These are phyloP conservation scores for Thielaviopsis cerberus DNA, from an alignment of 2,329 filamentous ascomycete genomes.

Conservation along the genomic window DNA sequence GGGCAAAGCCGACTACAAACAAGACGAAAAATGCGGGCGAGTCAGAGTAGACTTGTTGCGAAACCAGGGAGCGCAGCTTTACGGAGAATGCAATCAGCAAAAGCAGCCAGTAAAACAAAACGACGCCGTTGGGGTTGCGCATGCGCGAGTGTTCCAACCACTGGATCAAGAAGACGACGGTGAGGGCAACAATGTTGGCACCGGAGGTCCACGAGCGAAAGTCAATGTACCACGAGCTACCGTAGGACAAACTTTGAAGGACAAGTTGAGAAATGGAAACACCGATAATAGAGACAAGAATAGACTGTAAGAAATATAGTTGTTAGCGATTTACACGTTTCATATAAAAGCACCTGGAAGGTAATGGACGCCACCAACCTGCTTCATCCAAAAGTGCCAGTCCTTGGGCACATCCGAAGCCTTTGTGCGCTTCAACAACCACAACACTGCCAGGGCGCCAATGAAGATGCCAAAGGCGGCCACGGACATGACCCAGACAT, in stretches of 20 bases:
- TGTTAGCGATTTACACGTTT: background rate
- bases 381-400: conserved; percentile 83
- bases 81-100: conserved; percentile 60
- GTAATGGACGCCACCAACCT: conserved; percentile 28
- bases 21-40: conserved; percentile 58
- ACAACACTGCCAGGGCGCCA: conserved; percentile 62
- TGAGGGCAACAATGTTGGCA: conserved; percentile 51
- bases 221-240: conserved; percentile 55
- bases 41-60: conserved; percentile 50
- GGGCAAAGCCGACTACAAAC: conserved; percentile 52
- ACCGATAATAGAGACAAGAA: conserved; percentile 49
- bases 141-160: conserved; percentile 73
- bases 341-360: conserved; percentile 3
- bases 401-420: conserved; percentile 54
- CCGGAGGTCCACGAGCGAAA: conserved; percentile 73
- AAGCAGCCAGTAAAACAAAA: conserved; percentile 82
- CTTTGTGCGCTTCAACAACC: conserved; percentile 52
- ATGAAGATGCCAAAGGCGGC: conserved; percentile 62
- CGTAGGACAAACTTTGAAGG: conserved; percentile 55
- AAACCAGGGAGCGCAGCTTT: conserved; percentile 71
- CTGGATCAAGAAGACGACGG: conserved; percentile 60
- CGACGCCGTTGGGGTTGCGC: conserved; percentile 70
- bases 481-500: conserved; percentile 67
- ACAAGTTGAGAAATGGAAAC: conserved; percentile 53
- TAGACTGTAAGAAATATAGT: conserved; percentile 20